phyloP scores from a whole-genome alignment of 164 flowering plant species.

The Stephania yunnanensis region DNA sequence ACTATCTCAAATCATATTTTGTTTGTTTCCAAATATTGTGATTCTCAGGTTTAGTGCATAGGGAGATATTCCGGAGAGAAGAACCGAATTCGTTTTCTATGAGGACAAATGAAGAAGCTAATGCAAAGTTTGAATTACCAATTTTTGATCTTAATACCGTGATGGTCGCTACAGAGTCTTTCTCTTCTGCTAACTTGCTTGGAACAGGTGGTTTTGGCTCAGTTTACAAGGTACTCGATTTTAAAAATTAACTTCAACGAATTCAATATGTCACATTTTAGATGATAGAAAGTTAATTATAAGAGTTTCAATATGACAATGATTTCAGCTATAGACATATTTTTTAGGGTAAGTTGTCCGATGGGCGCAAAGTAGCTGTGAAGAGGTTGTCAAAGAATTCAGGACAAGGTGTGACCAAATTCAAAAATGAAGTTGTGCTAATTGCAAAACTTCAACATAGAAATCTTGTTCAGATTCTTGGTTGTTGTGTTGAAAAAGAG shows the following conservation, averaged over 20 bases:
- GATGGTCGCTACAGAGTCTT: slow-evolving; percentile 18
- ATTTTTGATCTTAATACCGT: neutral
- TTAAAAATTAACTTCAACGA: too few species aligned
- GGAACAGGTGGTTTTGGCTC: slow-evolving; percentile 35
- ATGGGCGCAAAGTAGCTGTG: slow-evolving; percentile 36
- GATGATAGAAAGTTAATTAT: too few species aligned
- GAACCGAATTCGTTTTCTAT: neutral
- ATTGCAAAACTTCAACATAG: slow-evolving; percentile 24
- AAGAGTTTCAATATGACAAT: neutral
- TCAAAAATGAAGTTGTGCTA: slow-evolving; percentile 21
- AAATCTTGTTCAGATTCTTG: slow-evolving; percentile 22
- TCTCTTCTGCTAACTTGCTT: slow-evolving; percentile 17
- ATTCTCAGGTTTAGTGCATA: neutral
- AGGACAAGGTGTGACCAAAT: slow-evolving; percentile 33
- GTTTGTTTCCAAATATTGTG: neutral
- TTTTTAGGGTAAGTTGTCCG: slow-evolving; percentile 24
- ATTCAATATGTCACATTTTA: neutral
- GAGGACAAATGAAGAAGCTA: neutral
- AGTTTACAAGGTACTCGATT: slow-evolving; percentile 19
- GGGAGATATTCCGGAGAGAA: neutral
- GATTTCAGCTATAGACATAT: neutral
- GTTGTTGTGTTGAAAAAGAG: slow-evolving; percentile 15
- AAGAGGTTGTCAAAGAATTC: slow-evolving; percentile 31
- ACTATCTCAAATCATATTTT: neutral
- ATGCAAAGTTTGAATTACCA: slow-evolving; percentile 1